Evolutionary conservation across 768 basidiomycete species (phyloP).

Genomic region (Cystofilobasidium capitatum): DNA sequence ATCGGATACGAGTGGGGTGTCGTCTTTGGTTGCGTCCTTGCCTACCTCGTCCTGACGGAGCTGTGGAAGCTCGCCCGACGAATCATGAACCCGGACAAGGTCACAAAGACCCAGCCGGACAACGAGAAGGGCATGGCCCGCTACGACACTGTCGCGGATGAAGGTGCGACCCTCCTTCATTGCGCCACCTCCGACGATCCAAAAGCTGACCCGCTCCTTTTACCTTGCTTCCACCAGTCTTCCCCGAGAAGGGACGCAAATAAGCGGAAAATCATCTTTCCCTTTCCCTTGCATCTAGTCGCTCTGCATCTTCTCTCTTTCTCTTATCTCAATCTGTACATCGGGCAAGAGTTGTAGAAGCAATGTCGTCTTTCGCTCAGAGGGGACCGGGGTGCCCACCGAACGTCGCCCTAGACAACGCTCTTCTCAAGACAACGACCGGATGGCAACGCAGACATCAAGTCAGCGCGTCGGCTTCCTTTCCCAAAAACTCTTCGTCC

Average conservation of each 20-base stretch:
- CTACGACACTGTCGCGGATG: constrained; percentile 22
- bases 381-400: too few species aligned
- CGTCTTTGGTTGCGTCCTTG: constrained; percentile 33
- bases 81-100: not conserved
- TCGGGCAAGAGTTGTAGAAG: too few species aligned
- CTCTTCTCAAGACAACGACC: too few species aligned
- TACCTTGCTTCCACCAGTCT: not conserved
- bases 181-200: not conserved
- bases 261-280: not conserved
- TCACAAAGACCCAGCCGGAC: not conserved
- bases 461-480: too few species aligned
- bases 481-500: too few species aligned
- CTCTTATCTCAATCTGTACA: too few species aligned
- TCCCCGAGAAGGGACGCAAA: not conserved
- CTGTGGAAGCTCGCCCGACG: constrained; percentile 17
- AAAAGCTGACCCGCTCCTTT: not conserved
- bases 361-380: too few species aligned
- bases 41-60: constrained; percentile 28
- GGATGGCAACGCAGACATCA: too few species aligned
- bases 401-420: too few species aligned
- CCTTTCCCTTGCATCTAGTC: not conserved
- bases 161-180: not conserved
- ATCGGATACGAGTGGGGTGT: constrained; percentile 36
- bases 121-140: constrained; percentile 26
- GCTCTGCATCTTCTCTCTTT: too few species aligned